Base-by-base conservation (phyloP, 2,329 filamentous ascomycete species). In the Trichocomaceae sp. region DNA sequence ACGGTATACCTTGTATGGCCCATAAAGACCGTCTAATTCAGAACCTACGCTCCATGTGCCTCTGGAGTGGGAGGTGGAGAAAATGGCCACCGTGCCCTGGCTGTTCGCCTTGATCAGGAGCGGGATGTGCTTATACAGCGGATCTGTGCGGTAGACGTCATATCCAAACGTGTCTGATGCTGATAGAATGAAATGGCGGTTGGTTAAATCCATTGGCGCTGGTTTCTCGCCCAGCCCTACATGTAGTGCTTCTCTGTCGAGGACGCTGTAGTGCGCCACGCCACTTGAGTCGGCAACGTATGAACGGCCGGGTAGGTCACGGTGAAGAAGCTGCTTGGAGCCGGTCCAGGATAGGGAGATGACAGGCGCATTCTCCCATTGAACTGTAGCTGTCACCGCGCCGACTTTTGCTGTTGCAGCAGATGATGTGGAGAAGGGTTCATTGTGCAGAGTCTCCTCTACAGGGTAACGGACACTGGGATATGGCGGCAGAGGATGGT, bases 1-100 rank as follows among this genome's bases (percentile, higher is more conserved):
- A 7, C 85, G 79, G 62, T 87, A 87, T 19, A 87, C 83, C 66
- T 88, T 88, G 78, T 83, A 88, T 55, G 80, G 80, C 0, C 86
- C 86, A 84, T 85, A 89, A 71, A 88, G 79, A 26, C 86, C 85
- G 63, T 90, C 86, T 69, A 89, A 85, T 67, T 89, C 86, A 1
- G 82, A 82, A 2, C 86, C 86, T 7, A 89, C 75, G 8, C 80
- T 81, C 73, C 84, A 88, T 15, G 77, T 78, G 0, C 83, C 85
- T 50, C 85, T 73, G 0, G 79, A 75, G 63, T 88, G 83, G 2
- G 80, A 81, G 0, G 84, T 85, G 0, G 85, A 88, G 66, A 89
- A 87, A 17, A 84, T 78, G 0, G 78, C 86, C 0, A 88, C 78
- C 50, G 82, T 85, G 0, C 84, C 85, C 2, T 79, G 64, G 0